These are phyloP conservation scores for Chrysosporium keratinophilum DNA, from an alignment of 2,329 filamentous ascomycete genomes.

Conservation along the genomic window DNA sequence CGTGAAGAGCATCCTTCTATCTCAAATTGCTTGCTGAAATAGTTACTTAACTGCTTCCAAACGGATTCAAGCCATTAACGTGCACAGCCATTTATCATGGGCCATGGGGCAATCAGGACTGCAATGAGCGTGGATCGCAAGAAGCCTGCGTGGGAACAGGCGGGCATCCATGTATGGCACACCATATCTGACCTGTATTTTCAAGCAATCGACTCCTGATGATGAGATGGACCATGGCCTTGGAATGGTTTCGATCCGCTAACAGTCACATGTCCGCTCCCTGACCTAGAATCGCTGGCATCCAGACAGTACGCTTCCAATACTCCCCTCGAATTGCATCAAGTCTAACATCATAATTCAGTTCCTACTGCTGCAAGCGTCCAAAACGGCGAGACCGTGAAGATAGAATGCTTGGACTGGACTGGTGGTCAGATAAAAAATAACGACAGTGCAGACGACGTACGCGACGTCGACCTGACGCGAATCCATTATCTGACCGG, in stretches of 20 bases:
- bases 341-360: constrained; percentile 27
- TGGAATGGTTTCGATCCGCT: constrained; percentile 11
- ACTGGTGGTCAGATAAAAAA: constrained; percentile 70
- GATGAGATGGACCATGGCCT: not conserved
- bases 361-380: constrained; percentile 66
- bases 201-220: constrained; percentile 11
- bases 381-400: constrained; percentile 75
- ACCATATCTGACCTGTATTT: constrained; percentile 2
- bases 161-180: constrained; percentile 55
- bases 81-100: constrained; percentile 23
- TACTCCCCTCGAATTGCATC: not conserved
- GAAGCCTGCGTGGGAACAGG: constrained; percentile 59
- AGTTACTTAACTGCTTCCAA: not conserved
- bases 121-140: constrained; percentile 63
- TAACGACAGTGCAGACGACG: constrained; percentile 79
- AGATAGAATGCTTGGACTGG: constrained; percentile 88
- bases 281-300: constrained; percentile 72
- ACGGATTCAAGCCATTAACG: not conserved
- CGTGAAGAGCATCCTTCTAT: not conserved
- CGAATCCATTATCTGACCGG: constrained; percentile 79
- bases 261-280: not conserved
- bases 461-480: constrained; percentile 74
- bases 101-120: constrained; percentile 49
- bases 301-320: constrained; percentile 57
- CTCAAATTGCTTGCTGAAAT: not conserved